Conservation (phyloP, 108 stramenopile species). For the Cyclotella kingstonii region DNA sequence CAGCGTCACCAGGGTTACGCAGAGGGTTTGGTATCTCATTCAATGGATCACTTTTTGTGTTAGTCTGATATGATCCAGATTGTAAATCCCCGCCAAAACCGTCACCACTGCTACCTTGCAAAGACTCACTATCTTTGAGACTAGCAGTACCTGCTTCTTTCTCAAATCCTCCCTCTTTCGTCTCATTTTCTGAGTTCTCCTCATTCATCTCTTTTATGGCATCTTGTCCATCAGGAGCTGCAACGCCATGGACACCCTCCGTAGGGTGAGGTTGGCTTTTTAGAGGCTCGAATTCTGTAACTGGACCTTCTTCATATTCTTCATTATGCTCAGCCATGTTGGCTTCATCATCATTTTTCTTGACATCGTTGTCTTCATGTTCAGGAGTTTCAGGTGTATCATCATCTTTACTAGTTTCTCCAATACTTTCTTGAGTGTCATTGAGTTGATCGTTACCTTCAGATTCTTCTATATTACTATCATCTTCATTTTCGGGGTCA, state of each 20-base stretch:
- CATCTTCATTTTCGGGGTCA: conserved; percentile 37
- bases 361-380: conserved; percentile 13
- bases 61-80: conserved; percentile 18
- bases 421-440: conserved; percentile 17
- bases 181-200: conserved; percentile 34
- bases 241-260: conserved; percentile 53
- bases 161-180: conserved; percentile 27
- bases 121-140: conserved; percentile 38
- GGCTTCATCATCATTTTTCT: conserved; percentile 1
- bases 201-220: conserved; percentile 37
- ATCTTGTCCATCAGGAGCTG: conserved; percentile 59
- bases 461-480: conserved; percentile 32
- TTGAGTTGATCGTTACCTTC: conserved; percentile 19
- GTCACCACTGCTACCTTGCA: conserved; percentile 42
- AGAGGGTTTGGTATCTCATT: conserved; percentile 82
- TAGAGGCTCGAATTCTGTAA: conserved; percentile 9
- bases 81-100: conserved; percentile 55
- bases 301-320: conserved; percentile 28
- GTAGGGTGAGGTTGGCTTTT: conserved; percentile 35
- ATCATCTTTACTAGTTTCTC: conserved; percentile 21
- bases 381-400: conserved; percentile 22
- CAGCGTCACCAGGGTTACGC: conserved; percentile 78
- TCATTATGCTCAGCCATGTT: conserved; percentile 40
- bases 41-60: conserved; percentile 7
- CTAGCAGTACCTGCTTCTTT: conserved; percentile 46